Conservation (phyloP, 192 early-diverging fungal species). For the Mortierella alpina region DNA sequence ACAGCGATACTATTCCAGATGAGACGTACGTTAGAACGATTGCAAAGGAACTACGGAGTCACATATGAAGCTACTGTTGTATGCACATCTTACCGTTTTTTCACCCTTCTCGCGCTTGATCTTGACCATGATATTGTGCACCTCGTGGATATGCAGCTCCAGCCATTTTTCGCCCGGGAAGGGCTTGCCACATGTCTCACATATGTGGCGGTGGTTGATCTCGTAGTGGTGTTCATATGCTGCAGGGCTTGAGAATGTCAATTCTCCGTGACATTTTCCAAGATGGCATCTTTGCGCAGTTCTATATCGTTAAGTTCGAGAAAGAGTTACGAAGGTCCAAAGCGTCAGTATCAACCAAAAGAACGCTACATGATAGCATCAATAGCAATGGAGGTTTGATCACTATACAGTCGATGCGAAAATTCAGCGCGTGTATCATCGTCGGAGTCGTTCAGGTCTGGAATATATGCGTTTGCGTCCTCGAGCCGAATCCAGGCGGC, state of each 20-base stretch:
- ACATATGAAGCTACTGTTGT: not conserved
- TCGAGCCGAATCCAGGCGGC: constrained; percentile 43
- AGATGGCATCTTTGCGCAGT: constrained; percentile 19
- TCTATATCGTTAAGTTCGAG: constrained; percentile 1
- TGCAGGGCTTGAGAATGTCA: constrained; percentile 40
- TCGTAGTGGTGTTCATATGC: constrained; percentile 67
- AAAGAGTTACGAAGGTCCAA: not conserved
- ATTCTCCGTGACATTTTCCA: constrained; percentile 33
- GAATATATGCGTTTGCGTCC: constrained; percentile 27
- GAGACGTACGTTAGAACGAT: not conserved
- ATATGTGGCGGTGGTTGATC: constrained; percentile 59
- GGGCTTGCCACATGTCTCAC: constrained; percentile 55
- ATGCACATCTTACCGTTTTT: constrained; percentile 55
- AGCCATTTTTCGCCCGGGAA: constrained; percentile 63
- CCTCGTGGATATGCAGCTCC: constrained; percentile 60
- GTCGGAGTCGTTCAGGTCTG: constrained; percentile 4
- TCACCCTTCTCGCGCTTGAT: constrained; percentile 62
- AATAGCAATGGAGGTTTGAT: too few relatives aligned
- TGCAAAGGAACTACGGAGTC: not conserved
- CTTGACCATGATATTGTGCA: constrained; percentile 58
- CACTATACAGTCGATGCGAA: not conserved
- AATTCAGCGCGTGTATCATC: not conserved
- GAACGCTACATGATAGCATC: too few relatives aligned
- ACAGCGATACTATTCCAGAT: constrained; percentile 58
- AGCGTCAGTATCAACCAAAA: not conserved